Conservation (phyloP, 2,329 filamentous ascomycete species). For the Alternaria brassicae region DNA sequence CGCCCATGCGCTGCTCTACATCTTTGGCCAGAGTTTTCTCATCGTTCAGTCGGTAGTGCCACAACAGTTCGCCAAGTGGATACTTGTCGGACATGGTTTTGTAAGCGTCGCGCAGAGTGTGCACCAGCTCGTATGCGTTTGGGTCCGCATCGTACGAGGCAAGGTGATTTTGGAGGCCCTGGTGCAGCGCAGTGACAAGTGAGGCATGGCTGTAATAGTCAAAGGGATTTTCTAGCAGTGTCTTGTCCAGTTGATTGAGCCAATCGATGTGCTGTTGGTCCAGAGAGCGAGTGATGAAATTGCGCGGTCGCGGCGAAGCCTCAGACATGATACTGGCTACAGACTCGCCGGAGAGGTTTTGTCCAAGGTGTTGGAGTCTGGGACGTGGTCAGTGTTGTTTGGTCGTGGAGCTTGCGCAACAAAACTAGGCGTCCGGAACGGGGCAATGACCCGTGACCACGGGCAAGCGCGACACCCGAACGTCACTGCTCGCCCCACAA, state of each 20-base stretch:
- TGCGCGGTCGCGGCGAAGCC: constrained; percentile 53
- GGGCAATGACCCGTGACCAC: constrained; percentile 34
- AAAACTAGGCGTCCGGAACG: constrained; percentile 18
- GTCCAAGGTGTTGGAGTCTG: constrained; percentile 44
- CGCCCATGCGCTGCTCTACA: constrained; percentile 71
- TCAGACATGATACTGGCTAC: constrained; percentile 59
- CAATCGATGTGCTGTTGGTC: constrained; percentile 54
- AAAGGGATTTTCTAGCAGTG: constrained; percentile 57
- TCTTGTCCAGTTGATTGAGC: constrained; percentile 54
- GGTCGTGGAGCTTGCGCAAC: constrained; percentile 12
- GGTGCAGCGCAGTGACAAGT: constrained; percentile 58
- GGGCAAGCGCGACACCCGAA: constrained; percentile 19
- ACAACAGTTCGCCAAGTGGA: constrained; percentile 77
- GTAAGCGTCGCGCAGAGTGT: constrained; percentile 58
- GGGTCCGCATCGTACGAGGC: constrained; percentile 45
- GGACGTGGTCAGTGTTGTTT: constrained; percentile 14
- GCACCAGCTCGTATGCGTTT: constrained; percentile 54
- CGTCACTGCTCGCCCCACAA: constrained; percentile 12
- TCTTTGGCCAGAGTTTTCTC: constrained; percentile 66
- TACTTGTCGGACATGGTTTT: constrained; percentile 68
- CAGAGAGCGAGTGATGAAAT: constrained; percentile 53
- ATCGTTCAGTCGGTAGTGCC: constrained; percentile 79
- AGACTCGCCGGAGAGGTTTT: constrained; percentile 52
- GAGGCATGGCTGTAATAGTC: constrained; percentile 58
- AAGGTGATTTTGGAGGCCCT: constrained; percentile 55